Evolutionary conservation across 768 basidiomycete genomes (phyloP), one percentile per base, ranked within the genome.

Genomic region (Podaxis sp.): DNA sequence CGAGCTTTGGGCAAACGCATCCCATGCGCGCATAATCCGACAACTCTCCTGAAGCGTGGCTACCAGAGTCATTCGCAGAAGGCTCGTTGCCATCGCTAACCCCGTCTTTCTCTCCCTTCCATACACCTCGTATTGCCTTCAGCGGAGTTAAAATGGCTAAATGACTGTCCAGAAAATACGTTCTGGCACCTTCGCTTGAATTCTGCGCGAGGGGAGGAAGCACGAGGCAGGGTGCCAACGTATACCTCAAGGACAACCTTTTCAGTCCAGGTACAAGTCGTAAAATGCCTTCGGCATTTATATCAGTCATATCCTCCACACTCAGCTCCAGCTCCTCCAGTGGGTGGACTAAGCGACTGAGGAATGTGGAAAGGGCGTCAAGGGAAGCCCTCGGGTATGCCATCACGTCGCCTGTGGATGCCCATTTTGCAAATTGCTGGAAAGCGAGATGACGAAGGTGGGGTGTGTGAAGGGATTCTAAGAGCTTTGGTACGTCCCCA

Each of bases 1-100:
- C 55, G 26, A 61, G 48, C 2, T 60, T 55, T 1, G 54, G 52
- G 36, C 61, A 62, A 28, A 56, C 5, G 41, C 28, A 61, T 15
- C 33, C 33, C 12, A 33, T 1, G 13, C 15, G 2, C 11, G 1
- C 3, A 22, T 12, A 22, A 10, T 38, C 28, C 2, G 26, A 11
- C 20, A 22, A 13, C n/a, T 10, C 15, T n/a, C 1, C 28, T 33
- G 20, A 24, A 46, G 13, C 6, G 12, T 26, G n/a, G 22, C 38
- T 40, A 7, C 6, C 28, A 28, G 28, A 4, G 33, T 36, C n/a
- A 6, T 33, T 37, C 17, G 6, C 2, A 20, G 13, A 10, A 12
- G 38, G 22, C 10, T 40, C 38, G 8, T 28, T 17, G n/a, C 15
- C 22, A 38, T 12, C 13, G 26, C 12, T 11, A 26, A 12, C 12